Evolutionary conservation across 805 yeast genomes (phyloP).

Genomic region (Vanderwaltozyma polyspora): DNA sequence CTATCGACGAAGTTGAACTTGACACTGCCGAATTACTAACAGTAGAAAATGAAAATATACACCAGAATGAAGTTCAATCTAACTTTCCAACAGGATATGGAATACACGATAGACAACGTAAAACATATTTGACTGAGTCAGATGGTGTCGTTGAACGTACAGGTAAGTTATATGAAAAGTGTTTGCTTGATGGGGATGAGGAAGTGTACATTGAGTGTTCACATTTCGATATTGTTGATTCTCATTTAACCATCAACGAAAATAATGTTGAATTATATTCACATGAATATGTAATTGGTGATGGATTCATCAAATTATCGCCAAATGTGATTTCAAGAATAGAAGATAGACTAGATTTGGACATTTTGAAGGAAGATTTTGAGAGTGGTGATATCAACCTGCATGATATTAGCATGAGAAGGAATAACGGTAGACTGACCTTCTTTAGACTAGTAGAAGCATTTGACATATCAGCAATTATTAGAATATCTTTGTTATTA

Average conservation of each 20-base stretch:
- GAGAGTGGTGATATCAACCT: too few species aligned
- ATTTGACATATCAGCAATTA: too few species aligned
- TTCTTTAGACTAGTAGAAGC: too few species aligned
- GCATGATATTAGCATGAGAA: too few species aligned
- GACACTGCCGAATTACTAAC: not conserved
- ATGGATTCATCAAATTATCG: slow-evolving; percentile 10
- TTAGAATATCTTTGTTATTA: not conserved
- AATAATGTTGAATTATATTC: slow-evolving; percentile 6
- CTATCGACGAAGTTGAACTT: not conserved
- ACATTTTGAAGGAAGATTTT: too few species aligned
- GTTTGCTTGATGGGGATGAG: slow-evolving; percentile 16
- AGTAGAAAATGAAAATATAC: not conserved
- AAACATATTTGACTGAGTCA: slow-evolving; percentile 10
- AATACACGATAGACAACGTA: too few species aligned
- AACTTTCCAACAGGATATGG: too few species aligned
- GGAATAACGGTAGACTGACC: too few species aligned
- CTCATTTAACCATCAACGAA: slow-evolving; percentile 4
- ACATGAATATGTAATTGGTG: slow-evolving; percentile 9
- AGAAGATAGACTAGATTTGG: slow-evolving; percentile 6
- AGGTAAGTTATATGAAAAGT: slow-evolving; percentile 14
- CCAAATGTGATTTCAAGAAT: slow-evolving; percentile 8
- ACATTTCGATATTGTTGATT: slow-evolving; percentile 8
- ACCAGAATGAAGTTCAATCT: not conserved
- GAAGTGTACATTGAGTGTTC: slow-evolving; percentile 14
- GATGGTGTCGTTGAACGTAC: slow-evolving; percentile 9